Evolutionary conservation across 1,284 basidiomycete genomes (phyloP).

Genomic region (Austroboletus niveus): DNA sequence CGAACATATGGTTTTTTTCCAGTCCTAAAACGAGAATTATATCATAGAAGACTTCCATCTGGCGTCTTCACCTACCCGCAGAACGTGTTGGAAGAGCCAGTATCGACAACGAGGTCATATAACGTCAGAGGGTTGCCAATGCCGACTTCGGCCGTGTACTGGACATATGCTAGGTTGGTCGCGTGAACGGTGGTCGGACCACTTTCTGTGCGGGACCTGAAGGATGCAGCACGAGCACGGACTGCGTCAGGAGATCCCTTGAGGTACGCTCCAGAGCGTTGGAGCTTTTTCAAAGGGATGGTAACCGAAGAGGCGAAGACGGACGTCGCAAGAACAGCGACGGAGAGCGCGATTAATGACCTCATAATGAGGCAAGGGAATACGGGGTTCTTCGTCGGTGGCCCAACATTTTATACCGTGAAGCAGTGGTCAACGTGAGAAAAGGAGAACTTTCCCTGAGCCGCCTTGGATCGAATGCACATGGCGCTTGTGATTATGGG

Average conservation of each 20-base stretch:
- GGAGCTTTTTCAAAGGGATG: conserved; percentile 14
- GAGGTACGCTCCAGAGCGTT: conserved; percentile 13
- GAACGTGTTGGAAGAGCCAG: conserved; percentile 35
- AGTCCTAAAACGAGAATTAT: conserved; percentile 8
- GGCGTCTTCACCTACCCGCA: conserved; percentile 25
- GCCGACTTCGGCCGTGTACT: conserved; percentile 22
- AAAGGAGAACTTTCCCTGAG: neutral
- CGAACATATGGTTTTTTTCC: conserved; percentile 13
- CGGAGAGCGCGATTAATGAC: conserved; percentile 7
- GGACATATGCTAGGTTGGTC: conserved; percentile 18
- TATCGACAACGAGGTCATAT: conserved; percentile 29
- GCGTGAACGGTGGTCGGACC: conserved; percentile 13
- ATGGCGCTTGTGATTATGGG: too few relatives aligned
- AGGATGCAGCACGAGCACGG: conserved; percentile 17
- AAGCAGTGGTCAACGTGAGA: neutral
- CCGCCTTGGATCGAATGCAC: too few relatives aligned
- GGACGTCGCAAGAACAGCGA: conserved; percentile 14
- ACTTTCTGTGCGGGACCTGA: conserved; percentile 5
- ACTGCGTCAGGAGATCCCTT: conserved; percentile 20
- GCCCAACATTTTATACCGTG: conserved; percentile 5
- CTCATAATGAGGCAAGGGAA: conserved; percentile 11
- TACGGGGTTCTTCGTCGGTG: neutral
- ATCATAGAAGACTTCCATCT: neutral
- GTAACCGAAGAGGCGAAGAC: conserved; percentile 9
- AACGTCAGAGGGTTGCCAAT: conserved; percentile 25